phyloP scores from a whole-genome alignment of 345 rosid genomes.

The Boechera divaricarpa region DNA sequence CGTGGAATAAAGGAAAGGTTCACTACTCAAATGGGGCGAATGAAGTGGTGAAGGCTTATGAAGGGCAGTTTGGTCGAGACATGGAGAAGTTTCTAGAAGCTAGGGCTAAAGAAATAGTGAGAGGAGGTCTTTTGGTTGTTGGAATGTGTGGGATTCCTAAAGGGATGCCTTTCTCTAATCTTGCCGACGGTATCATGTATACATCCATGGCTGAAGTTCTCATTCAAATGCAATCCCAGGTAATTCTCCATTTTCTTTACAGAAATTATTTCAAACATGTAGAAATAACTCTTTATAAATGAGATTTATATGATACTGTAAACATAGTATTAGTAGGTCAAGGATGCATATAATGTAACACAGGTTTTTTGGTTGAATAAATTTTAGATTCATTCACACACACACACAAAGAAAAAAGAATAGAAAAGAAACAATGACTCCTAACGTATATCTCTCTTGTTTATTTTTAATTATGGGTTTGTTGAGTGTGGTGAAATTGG shows the following conservation, averaged over 20 bases:
- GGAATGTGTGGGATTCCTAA: constrained; percentile 47
- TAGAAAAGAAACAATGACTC: not conserved
- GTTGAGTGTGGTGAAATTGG: constrained; percentile 3
- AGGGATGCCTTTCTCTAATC: constrained; percentile 41
- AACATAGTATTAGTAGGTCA: not conserved
- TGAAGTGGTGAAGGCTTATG: constrained; percentile 50
- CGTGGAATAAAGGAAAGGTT: constrained; percentile 56
- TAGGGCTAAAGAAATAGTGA: constrained; percentile 49
- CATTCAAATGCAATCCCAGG: constrained; percentile 52
- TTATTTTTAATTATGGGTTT: constrained; percentile 8
- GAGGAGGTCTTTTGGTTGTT: constrained; percentile 51
- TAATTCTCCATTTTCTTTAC: constrained; percentile 2
- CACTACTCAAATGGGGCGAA: constrained; percentile 42
- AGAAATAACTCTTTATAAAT: not conserved
- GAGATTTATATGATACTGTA: constrained; percentile 1
- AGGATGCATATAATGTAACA: too few relatives aligned
- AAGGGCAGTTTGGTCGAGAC: constrained; percentile 49
- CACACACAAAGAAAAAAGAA: not conserved
- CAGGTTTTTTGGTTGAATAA: too few relatives aligned
- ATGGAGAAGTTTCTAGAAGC: constrained; percentile 50
- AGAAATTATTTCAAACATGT: not conserved
- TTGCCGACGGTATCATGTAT: constrained; percentile 56
- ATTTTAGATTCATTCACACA: too few relatives aligned
- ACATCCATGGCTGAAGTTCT: constrained; percentile 52
- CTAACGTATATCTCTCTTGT: not conserved